Base-by-base conservation (phyloP, 2,329 filamentous ascomycete genomes). In the Talaromyces sp. region DNA sequence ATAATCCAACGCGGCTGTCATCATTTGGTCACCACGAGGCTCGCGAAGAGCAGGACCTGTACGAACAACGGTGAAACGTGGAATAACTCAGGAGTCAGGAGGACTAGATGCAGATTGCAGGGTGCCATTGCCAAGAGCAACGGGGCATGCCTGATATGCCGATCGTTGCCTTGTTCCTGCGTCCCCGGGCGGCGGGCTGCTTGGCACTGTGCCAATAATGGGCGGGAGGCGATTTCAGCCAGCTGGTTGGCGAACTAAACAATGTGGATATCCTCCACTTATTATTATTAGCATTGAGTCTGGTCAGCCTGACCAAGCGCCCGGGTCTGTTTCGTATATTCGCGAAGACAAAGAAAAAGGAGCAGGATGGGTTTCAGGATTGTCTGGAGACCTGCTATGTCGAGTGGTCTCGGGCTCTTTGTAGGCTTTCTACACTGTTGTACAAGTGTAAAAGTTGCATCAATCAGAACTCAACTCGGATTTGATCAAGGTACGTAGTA, bases 61-160 rank as follows among this genome's bases (percentile, higher is more conserved):
- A 7, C 31, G 31, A 9, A 33, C 31, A 33, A 36, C 33, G 33
- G 12, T 36, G 33, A 36, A 36, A 36, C 12, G 8, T 7, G 7
- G 33, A 36, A 36, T 4, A 23, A 47, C 7, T 18, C n/a, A 47
- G 16, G 7, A 47, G 8, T 4, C 2, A 18, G 23, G 23, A 23
- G 23, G 23, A 23, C 23, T 23, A 23, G 23, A 23, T 23, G n/a
- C 50, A 33, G 30, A 53, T 53, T 53, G 50, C 50, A 53, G 18
- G 50, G 50, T 53, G 50, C 27, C 50, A 53, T 53, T 53, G 50
- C 50, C 50, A 53, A 53, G 50, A 18, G 50, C 50, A 53, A 53
- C 44, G 18, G 8, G 8, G 10, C 18, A 47, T 27, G 10, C 7
- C 23, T 47, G 44, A 47, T 18, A 7, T 31, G 50, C 50, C 50